Conservation (phyloP, 2,329 filamentous ascomycete species). For the Aspergillus luchuensis region DNA sequence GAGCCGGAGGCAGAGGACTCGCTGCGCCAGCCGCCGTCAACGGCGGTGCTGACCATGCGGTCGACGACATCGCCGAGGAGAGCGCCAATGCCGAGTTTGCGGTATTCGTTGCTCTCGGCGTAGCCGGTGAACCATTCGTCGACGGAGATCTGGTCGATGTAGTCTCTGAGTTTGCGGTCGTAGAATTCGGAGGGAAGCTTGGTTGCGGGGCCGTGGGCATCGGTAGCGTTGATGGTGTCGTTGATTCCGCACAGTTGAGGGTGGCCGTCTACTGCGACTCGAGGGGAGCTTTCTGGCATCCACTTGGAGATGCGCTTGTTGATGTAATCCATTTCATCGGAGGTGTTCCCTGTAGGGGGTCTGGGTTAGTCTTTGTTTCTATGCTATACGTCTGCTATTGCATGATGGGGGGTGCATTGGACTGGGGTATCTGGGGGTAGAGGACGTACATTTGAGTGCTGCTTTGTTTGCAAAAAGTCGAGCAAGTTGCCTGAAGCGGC, state of each 20-base stretch:
- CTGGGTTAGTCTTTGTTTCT: neutral
- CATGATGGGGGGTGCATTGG: neutral
- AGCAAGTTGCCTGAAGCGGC: slow-evolving; percentile 69
- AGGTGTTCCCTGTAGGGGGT: slow-evolving; percentile 58
- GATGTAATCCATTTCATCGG: slow-evolving; percentile 80
- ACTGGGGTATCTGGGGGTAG: neutral
- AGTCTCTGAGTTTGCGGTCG: slow-evolving; percentile 67
- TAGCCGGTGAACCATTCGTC: slow-evolving; percentile 96
- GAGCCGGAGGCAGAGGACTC: slow-evolving; percentile 55
- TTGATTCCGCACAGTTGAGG: slow-evolving; percentile 87
- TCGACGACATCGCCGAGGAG: slow-evolving; percentile 81
- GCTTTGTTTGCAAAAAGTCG: slow-evolving; percentile 71
- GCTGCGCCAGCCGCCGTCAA: slow-evolving; percentile 58
- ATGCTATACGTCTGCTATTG: neutral
- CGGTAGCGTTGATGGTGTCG: slow-evolving; percentile 88
- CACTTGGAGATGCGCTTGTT: slow-evolving; percentile 76
- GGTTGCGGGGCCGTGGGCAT: slow-evolving; percentile 79
- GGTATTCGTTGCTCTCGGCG: slow-evolving; percentile 79
- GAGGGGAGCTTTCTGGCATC: slow-evolving; percentile 72
- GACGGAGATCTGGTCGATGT: slow-evolving; percentile 72
- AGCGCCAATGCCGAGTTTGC: slow-evolving; percentile 81
- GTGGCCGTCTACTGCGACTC: slow-evolving; percentile 78
- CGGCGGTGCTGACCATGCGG: slow-evolving; percentile 67
- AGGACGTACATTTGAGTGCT: slow-evolving; percentile 61
- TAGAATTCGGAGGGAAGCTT: slow-evolving; percentile 85